Evolutionary conservation across 2,329 filamentous ascomycete genomes (phyloP).

Genomic region (Decorospora gaudefroyi): DNA sequence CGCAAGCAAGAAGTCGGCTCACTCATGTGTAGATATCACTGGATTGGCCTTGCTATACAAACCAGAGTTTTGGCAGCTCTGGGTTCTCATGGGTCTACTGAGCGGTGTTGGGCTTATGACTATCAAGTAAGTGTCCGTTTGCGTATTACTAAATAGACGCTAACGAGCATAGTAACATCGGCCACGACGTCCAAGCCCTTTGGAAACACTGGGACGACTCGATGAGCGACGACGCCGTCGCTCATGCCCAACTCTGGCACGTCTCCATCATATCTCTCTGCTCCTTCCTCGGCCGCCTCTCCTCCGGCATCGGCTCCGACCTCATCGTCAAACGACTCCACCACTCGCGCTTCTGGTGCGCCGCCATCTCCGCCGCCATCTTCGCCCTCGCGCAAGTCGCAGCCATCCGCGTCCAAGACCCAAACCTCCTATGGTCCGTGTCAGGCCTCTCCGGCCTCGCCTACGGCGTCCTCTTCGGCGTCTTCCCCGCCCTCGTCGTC

Average conservation of each 20-base stretch:
- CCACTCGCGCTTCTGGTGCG: slow-evolving; percentile 87
- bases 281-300: slow-evolving; percentile 80
- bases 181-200: slow-evolving; percentile 83
- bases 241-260: slow-evolving; percentile 82
- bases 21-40: slow-evolving; percentile 86
- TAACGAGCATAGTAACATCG: slow-evolving; percentile 75
- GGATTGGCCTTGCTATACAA: slow-evolving; percentile 73
- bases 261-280: slow-evolving; percentile 91
- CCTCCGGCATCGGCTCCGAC: slow-evolving; percentile 79
- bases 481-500: slow-evolving; percentile 83
- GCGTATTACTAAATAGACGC: slow-evolving; percentile 7
- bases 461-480: slow-evolving; percentile 93
- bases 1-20: slow-evolving; percentile 68
- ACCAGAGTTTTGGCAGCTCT: slow-evolving; percentile 88
- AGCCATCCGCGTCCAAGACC: slow-evolving; percentile 75
- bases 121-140: slow-evolving; percentile 78
- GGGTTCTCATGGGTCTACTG: slow-evolving; percentile 83
- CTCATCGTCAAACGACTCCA: slow-evolving; percentile 79
- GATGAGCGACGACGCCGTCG: slow-evolving; percentile 73
- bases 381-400: slow-evolving; percentile 80
- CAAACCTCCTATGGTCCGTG: slow-evolving; percentile 74
- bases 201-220: slow-evolving; percentile 84
- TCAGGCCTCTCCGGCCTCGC: slow-evolving; percentile 84
- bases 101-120: slow-evolving; percentile 97
- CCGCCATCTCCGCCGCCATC: slow-evolving; percentile 74